Evolutionary conservation across 768 basidiomycete genomes (phyloP).

Genomic region (Tephrocybe sp.): DNA sequence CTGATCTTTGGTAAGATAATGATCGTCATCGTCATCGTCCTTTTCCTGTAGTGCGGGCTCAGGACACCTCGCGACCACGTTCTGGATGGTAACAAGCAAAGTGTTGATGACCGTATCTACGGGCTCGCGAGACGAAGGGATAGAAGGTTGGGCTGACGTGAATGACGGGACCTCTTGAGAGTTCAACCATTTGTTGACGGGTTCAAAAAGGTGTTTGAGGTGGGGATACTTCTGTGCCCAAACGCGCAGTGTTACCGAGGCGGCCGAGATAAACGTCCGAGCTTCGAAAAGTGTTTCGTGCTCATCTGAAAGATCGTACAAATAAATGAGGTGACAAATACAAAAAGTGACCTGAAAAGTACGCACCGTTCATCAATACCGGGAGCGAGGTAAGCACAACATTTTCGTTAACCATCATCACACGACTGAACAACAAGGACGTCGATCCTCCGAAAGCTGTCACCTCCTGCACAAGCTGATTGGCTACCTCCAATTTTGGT

Average conservation of each 20-base stretch:
- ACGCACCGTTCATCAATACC: constrained; percentile 35
- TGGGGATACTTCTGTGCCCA: constrained; percentile 27
- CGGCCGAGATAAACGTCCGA: constrained; percentile 18
- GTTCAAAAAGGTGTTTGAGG: constrained; percentile 29
- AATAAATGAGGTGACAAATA: not conserved
- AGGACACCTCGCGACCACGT: constrained; percentile 42
- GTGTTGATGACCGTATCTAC: constrained; percentile 52
- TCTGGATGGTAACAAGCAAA: constrained; percentile 66
- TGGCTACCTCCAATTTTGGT: constrained; percentile 18
- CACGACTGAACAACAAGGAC: constrained; percentile 21
- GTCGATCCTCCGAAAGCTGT: constrained; percentile 22
- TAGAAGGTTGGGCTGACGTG: not conserved
- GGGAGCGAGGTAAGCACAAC: constrained; percentile 24
- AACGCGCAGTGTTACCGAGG: constrained; percentile 14
- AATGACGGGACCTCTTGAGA: constrained; percentile 20
- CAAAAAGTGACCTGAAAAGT: constrained; percentile 1
- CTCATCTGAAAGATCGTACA: constrained; percentile 30
- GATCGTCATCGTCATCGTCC: constrained; percentile 36
- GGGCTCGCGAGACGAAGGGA: constrained; percentile 16
- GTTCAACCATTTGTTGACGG: constrained; percentile 29
- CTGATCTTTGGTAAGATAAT: constrained; percentile 51
- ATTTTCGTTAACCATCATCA: constrained; percentile 15
- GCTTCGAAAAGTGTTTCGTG: constrained; percentile 26
- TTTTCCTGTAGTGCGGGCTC: constrained; percentile 17
- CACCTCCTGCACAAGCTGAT: constrained; percentile 25